Conservation (phyloP, 371 early-diverging fungal genomes). For the Mucor indicus region DNA sequence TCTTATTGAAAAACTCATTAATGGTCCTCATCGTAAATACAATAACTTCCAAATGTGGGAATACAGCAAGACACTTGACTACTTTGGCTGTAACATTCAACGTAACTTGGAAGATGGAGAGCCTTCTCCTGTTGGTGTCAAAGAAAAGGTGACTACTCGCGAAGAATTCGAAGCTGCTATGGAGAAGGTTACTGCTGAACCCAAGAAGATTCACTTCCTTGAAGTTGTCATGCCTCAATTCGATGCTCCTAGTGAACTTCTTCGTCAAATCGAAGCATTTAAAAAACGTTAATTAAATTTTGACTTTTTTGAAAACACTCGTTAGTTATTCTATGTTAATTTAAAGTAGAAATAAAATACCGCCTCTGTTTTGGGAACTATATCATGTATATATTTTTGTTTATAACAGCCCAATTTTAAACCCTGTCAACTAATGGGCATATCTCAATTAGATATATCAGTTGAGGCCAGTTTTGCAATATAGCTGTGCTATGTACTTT, state of each 20-base stretch:
- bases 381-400: no score
- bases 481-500: no score
- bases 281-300: no score
- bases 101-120: constrained; percentile 14
- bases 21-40: constrained; percentile 43
- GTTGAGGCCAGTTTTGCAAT: no score
- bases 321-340: no score
- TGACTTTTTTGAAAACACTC: no score
- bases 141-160: constrained; percentile 24
- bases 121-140: constrained; percentile 19
- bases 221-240: constrained; percentile 36
- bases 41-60: constrained; percentile 53
- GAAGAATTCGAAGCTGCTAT: constrained; percentile 32
- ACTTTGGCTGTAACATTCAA: constrained; percentile 30
- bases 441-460: no score
- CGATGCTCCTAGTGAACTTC: constrained; percentile 39
- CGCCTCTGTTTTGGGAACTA: no score
- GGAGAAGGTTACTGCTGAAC: constrained; percentile 17
- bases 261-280: no score
- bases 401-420: no score
- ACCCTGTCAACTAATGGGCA: no score
- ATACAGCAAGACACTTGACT: constrained; percentile 41
- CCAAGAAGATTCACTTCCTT: constrained; percentile 31
- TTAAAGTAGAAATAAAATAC: no score
- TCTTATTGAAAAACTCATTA: constrained; percentile 50